Base-by-base conservation (phyloP, 257 asterid species). In the Lithospermum erythrorhizon region DNA sequence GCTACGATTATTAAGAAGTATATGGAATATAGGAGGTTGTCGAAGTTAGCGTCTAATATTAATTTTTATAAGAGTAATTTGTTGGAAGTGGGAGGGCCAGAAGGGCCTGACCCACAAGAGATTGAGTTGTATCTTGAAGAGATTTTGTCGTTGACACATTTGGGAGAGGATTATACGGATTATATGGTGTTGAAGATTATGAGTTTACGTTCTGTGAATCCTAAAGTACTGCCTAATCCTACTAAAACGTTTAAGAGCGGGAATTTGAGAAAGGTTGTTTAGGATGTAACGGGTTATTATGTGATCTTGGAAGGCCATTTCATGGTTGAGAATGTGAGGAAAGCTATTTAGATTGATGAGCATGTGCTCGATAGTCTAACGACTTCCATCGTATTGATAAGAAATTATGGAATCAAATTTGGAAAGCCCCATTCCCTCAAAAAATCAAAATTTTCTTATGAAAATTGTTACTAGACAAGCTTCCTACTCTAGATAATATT, bases 251-350 rank as follows among this genome's bases (percentile, higher is more conserved):
- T 91, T 74, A 82, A 94, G 79, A 84, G 95, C 81, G 97, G 95
- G 58, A 88, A 81, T 74, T 88, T 91, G 77, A 88, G 90, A 65
- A 80, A 72, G 67, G 87, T 88, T 57, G 79, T 90, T 49, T 95
- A 88, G 81, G 97, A 91, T 25, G 74, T 83, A 21, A 88, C 83
- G 11, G 95, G 97, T 54, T 91, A 91, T 80, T 91, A 88, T 61
- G 95, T 91, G 51, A 86, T 86, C 30, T 67, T 91, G 83, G 98
- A 91, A 69, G 98, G 97, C 13, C 88, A 78, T 83, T 88, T 91
- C 65, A 88, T 91, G 98, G 97, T 91, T 66, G 95, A 91, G 81
- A 91, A 91, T 69, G 98, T 91, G 68, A 88, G 95, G 72, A 91
- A 86, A 73, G 98, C 97, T 23, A 86, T 91, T 64, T 78, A 80